Base-by-base conservation (phyloP, 1,284 basidiomycete species). In the Rhodotorula mucilaginosa region DNA sequence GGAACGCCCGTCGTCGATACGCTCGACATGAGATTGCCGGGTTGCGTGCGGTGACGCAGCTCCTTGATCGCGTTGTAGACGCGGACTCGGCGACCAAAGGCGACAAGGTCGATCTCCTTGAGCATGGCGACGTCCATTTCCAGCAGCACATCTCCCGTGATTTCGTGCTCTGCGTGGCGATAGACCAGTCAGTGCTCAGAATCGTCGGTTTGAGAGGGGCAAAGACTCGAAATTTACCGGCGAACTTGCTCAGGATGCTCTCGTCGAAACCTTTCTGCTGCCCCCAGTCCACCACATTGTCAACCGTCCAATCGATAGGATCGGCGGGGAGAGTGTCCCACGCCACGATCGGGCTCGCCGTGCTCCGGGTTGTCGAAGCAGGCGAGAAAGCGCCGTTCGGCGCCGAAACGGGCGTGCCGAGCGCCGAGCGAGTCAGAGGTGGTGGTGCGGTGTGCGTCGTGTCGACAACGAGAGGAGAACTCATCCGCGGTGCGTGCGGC, bases 41-140 rank as follows among this genome's bases (percentile, higher is more conserved):
- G 88, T 7, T 89, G 88, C 79, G 89, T 88, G 76, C 84, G 67
- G 13, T 21, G 47, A 29, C 73, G 73, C 3, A 99, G 87, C 76
- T 99, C 96, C 31, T 88, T 83, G 79, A 99, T 97, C n/a, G 92
- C 93, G 78, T 96, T 94, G 48, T 91, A 89, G 67, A 99, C 93
- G 65, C 93, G 89, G 80, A 93, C 87, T 23, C 96, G 91, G 81
- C 97, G 96, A 31, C 96, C 97, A 78, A 97, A 97, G 3, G 94
- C 93, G 73, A 87, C 84, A 74, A 99, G 93, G 61, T 96, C 97
- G 71, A 99, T 91, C 83, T 99, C 97, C 83, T 98, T 98, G 78
- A 99, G 88, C 26, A 97, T 85, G 78, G 90, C 90, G 63, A 90
- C 88, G 77, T 98, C 94, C 75, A 99, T 90, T 77, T 97, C 95